Base-by-base conservation (phyloP, 441 rosid species). In the Adansonia rubrostipa region DNA sequence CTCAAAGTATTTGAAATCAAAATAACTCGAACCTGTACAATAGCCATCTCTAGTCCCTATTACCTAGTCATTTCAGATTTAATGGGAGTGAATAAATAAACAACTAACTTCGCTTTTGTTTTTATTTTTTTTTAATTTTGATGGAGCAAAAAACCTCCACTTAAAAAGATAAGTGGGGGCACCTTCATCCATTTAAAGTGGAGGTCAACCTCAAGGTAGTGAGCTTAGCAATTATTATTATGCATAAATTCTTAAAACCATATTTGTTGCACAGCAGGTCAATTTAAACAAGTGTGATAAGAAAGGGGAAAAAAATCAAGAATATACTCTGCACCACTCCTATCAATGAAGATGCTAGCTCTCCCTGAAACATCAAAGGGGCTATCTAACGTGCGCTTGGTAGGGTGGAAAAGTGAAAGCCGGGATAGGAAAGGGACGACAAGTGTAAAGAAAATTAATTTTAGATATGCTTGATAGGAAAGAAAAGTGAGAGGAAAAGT, bases 141-240 rank as follows among this genome's bases (percentile, higher is more conserved):
- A 15, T 61, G 42, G 65, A 61, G 20, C 11, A 66, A n/a, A 28
- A 15, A 69, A 20, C 73, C 36, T 69, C 56, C 73, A 69, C 73
- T 69, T 69, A 47, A 11, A 22, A 11, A 5, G 73, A 13, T 17
- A 40, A 65, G 4, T n/a, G 70, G 24, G 14, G 73, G 56, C 73
- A 47, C 5, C 19, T 53, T 36, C 44, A 33, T 15, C 75, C 63
- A 33, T 53, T 54, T 33, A 71, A 53, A 33, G 75, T 71, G 62
- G 75, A 71, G 22, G 62, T 71, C 75, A 71, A 71, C 48, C 14
- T 71, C 61, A 71, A 53, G 8, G 7, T n/a, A 53, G 14, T 53
- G 5, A 71, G 75, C 47, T 51, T 33, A 28, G 47, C 48, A 28
- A 53, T 71, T 71, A 71, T 53, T 33, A 47, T 71, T 33, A n/a